Base-by-base conservation (phyloP, 495 filamentous ascomycete genomes). In the Talaromyces adpressus region DNA sequence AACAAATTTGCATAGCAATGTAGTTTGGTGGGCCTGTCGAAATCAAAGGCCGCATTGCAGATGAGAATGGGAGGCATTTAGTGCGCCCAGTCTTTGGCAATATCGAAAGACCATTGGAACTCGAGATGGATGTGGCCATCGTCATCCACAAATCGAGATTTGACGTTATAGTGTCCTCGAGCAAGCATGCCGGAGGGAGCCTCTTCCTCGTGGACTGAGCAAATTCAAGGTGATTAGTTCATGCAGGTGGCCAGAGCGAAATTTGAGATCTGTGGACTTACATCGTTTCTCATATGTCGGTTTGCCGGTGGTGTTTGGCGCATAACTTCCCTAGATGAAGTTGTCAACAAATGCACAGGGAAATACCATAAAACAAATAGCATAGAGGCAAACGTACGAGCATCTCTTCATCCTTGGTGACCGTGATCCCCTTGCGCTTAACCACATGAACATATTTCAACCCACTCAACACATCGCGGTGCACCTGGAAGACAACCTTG, bases 331-430 rank as follows among this genome's bases (percentile, higher is more conserved):
- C 85, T 88, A 63, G n/a, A n/a, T 52, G 23, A 16, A 36, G 18
- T 32, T 11, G 12, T 47, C 6, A 29, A 32, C 22, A 29, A 62
- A 20, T 7, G 5, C 52, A 27, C 23, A 1, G 0, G 6, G 47
- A 30, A 34, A 45, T 41, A n/a, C 30, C 47, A 30, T n/a, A 22
- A 2, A 20, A 27, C 23, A 34, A 32, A 36, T 2, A 47, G 5
- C 27, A 62, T 36, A 0, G 1, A 16, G 59, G 49, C 41, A 14
- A 25, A 82, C 89, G 70, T 76, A 93, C 91, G 79, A 98, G 88
- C 94, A 98, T 98, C 82, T 98, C 92, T 70, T 93, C 84, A 63
- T 91, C 86, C 86, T 96, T 98, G 79, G 87, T 88, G 41, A 94
- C 85, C 23, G 83, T 82, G 70, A 98, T 82, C 63, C 88, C 88